Conservation (phyloP, 257 asterid species). For the Paraleonurus japonicus region DNA sequence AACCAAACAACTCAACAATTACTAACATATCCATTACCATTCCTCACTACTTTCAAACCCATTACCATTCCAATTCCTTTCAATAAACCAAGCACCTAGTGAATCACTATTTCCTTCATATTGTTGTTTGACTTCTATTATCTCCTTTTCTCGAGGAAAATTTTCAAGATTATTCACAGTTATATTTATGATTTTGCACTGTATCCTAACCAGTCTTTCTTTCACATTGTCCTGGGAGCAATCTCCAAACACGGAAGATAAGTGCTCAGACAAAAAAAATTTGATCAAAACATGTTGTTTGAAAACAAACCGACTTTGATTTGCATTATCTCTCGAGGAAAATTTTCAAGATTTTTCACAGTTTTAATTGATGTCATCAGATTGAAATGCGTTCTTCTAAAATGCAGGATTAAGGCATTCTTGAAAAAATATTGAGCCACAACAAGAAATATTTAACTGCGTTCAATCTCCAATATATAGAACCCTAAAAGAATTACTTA, state of each 20-base stretch:
- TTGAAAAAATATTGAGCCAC: not conserved
- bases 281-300: not conserved
- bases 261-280: not conserved
- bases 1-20: too few species aligned
- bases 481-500: not conserved
- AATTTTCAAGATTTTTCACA: not conserved
- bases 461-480: not conserved
- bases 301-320: not conserved
- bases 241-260: not conserved
- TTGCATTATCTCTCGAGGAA: not conserved
- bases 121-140: not conserved
- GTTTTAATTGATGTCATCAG: not conserved
- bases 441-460: not conserved
- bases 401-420: not conserved
- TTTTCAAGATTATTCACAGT: not conserved
- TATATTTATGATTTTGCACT: slow-evolving; percentile 12
- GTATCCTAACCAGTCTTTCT: slow-evolving; percentile 31
- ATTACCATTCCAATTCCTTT: too few species aligned
- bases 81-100: too few species aligned
- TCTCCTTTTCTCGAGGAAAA: not conserved
- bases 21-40: too few species aligned
- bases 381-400: not conserved
- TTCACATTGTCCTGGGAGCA: slow-evolving; percentile 40
- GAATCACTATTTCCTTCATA: not conserved
- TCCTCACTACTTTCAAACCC: too few species aligned